These are phyloP conservation scores for Suhomyces kilbournensis DNA, from an alignment of 805 yeast species.

Conservation along the genomic window DNA sequence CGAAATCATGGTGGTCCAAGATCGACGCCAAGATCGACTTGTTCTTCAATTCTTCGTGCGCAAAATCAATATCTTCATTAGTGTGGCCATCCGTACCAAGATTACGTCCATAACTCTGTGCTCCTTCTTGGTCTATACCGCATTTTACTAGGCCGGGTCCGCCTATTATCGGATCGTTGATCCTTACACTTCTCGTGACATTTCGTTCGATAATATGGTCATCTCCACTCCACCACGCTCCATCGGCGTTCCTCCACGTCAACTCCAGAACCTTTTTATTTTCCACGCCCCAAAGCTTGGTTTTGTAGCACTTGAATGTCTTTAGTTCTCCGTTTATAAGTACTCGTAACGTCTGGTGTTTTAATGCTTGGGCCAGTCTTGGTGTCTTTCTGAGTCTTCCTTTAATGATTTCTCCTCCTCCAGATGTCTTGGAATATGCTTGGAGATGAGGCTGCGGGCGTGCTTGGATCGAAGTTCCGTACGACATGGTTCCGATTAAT, in stretches of 20 bases:
- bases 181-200: slow-evolving; percentile 4
- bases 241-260: slow-evolving; percentile 58
- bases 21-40: slow-evolving; percentile 33
- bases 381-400: slow-evolving; percentile 63
- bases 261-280: slow-evolving; percentile 58
- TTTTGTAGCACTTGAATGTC: slow-evolving; percentile 59
- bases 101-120: slow-evolving; percentile 21
- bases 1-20: slow-evolving; percentile 32
- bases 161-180: slow-evolving; percentile 7
- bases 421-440: slow-evolving; percentile 28
- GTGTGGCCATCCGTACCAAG: slow-evolving; percentile 1
- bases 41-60: slow-evolving; percentile 25
- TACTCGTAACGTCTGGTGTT: slow-evolving; percentile 63
- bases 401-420: slow-evolving; percentile 38
- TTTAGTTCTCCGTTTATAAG: slow-evolving; percentile 55
- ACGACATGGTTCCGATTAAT: slow-evolving; percentile 33
- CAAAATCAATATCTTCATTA: slow-evolving; percentile 7
- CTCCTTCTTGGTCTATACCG: slow-evolving; percentile 25
- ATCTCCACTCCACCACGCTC: slow-evolving; percentile 76
- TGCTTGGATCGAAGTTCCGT: slow-evolving; percentile 35
- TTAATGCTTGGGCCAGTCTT: slow-evolving; percentile 40
- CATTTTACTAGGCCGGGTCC: slow-evolving; percentile 13
- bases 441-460: slow-evolving; percentile 17
- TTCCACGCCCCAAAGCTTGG: slow-evolving; percentile 89
- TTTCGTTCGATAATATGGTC: slow-evolving; percentile 73